Base-by-base conservation (phyloP, 192 early-diverging fungal species). In the Mortierella claussenii region DNA sequence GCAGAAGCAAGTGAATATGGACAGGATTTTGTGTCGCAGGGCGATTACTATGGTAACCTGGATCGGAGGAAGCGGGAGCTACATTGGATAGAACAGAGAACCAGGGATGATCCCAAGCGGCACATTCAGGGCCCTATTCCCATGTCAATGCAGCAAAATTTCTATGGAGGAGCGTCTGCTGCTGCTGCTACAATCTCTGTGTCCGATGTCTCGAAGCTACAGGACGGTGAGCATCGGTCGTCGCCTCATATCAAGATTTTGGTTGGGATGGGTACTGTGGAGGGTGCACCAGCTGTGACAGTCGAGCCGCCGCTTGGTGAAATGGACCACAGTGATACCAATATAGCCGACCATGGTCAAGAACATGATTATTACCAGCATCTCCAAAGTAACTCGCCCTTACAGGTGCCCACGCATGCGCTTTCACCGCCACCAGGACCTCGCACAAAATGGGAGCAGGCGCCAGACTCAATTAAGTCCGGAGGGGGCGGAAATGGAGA, bases 41-140 rank as follows among this genome's bases (percentile, higher is more conserved):
- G 63, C 7, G 45, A 71, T 24, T 63, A 63, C 28, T 51, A 56
- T 32, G 52, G 53, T 18, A 32, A 37, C 17, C 36, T 58, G 34
- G 60, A 73, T 8, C 53, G 46, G 12, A 53, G 47, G 21, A 64
- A 64, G 20, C 24, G 33, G 10, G 58, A 48, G 0, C 8, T 60
- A 21, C 33, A 52, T n/a, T 49, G 59, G 59, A 5, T 45, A 15
- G 43, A 42, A 30, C 50, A 44, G 10, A 31, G 43, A 43, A 49
- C 43, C 3, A 34, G n/a, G 37, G 33, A 62, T 2, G 56, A 56
- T n/a, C 44, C 59, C 26, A 53, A 34, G 42, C 13, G 34, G 1
- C 68, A 62, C 21, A 40, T 62, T 1, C 68, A 70, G 28, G 68
- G 23, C 0, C 59, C 59, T 0, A 70, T 62, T 20, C 50, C 58